Evolutionary conservation across 192 early-diverging fungal genomes (phyloP).

Genomic region (Cetraspora pellucida): DNA sequence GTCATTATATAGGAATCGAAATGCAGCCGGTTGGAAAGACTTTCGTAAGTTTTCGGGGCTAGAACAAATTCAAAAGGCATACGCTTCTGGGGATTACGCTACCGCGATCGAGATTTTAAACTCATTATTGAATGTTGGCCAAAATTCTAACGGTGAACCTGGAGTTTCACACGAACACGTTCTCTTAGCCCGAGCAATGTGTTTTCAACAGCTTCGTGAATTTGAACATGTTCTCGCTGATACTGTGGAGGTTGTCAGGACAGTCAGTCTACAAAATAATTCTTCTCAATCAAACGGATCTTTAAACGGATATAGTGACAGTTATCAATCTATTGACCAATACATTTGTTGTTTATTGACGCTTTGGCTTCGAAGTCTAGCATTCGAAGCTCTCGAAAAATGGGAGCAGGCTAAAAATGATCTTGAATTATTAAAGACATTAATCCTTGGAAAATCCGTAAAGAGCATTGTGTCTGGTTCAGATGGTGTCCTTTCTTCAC

Average conservation of each 20-base stretch:
- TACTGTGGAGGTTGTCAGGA: background rate
- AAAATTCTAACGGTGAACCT: background rate
- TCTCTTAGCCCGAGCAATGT: slow-evolving; percentile 16
- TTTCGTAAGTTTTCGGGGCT: background rate
- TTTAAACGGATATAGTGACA: background rate
- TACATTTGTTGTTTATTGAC: slow-evolving; percentile 2
- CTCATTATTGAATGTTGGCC: background rate
- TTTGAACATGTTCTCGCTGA: background rate
- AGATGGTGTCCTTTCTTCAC: background rate
- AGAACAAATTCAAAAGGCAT: slow-evolving; percentile 17
- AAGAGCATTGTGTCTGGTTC: background rate
- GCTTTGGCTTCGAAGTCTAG: slow-evolving; percentile 28
- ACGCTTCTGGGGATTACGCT: slow-evolving; percentile 21
- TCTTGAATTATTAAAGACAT: slow-evolving; percentile 1
- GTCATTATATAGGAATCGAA: background rate
- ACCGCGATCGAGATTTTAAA: slow-evolving; percentile 7
- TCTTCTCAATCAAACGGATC: background rate
- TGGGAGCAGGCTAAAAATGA: slow-evolving; percentile 24
- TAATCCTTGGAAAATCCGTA: background rate
- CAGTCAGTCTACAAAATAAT: background rate
- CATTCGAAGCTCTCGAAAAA: slow-evolving; percentile 18
- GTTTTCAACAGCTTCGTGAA: slow-evolving; percentile 29
- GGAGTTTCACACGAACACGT: background rate
- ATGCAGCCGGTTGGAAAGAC: slow-evolving; percentile 1
- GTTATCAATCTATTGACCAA: background rate